Evolutionary conservation across 2,329 filamentous ascomycete genomes (phyloP), one percentile per base, ranked within the genome.

Genomic region (Pezicula neosporulosa): DNA sequence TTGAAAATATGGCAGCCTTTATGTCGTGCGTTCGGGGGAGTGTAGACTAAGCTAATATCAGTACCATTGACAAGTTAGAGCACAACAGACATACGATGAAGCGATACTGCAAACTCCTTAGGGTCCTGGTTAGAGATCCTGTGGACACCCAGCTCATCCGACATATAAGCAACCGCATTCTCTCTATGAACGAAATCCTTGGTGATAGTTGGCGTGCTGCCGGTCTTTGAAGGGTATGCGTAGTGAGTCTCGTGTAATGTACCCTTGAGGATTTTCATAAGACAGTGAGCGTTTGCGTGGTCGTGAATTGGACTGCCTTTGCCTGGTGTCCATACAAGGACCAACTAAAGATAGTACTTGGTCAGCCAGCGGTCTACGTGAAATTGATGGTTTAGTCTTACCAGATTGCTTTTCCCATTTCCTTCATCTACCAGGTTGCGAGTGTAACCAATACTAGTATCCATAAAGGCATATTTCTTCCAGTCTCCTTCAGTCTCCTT

Each of bases 381-480:
- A 6, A 28, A 15, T 27, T 37, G 21, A 18, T 50, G 46, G 49
- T 48, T 6, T 10, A 9, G 24, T 60, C 73, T 57, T 67, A 79
- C 76, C 58, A 79, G 59, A 60, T 79, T 80, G 63, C 73, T 75
- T 57, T 78, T 77, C 12, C 84, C 90, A 61, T 96, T 96, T 3
- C 91, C 90, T 66, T 91, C 87, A 63, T 96, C 90, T 42, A 97
- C 90, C 4, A 96, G 79, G 66, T 96, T 96, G 50, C 92, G 76
- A 12, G 92, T 96, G 68, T 96, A 97, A 1, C 81, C 80, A 61
- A 85, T 77, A 56, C 77, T 83, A 16, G 72, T 60, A 63, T 96
- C 87, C n/a, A 78, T 79, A 60, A 93, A 80, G 27, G 88, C 89
- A 70, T 89, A 96, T 56, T 76, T 77, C 48, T 72, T 66, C 92